These are phyloP conservation scores for Jaenimonas drosophilae DNA, from an alignment of 208 protist genomes.

Conservation along the genomic window DNA sequence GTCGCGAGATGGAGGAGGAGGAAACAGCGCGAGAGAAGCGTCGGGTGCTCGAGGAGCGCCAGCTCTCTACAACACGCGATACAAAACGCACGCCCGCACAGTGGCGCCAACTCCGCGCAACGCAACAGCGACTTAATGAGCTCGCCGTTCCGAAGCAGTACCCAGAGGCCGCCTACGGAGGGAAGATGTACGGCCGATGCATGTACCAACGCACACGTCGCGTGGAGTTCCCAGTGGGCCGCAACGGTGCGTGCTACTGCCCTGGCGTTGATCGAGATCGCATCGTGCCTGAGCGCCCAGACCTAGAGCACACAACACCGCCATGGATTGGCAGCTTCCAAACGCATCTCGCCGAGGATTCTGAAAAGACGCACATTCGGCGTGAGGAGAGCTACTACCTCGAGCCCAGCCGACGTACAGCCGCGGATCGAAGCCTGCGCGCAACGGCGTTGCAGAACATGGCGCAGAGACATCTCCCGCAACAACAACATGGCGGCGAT, in stretches of 20 bases:
- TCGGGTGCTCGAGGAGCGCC: slow-evolving; percentile 11
- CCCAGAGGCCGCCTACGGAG: slow-evolving; percentile 11
- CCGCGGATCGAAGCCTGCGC: not conserved
- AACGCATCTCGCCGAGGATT: slow-evolving; percentile 13
- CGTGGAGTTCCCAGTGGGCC: slow-evolving; percentile 33
- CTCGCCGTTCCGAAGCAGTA: slow-evolving; percentile 36
- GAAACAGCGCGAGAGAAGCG: slow-evolving; percentile 13
- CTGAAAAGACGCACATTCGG: slow-evolving; percentile 6
- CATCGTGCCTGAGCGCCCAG: slow-evolving; percentile 39
- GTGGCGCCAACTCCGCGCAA: not conserved
- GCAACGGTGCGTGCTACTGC: slow-evolving; percentile 38
- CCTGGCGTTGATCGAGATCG: slow-evolving; percentile 80
- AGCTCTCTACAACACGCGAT: not conserved
- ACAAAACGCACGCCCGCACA: not conserved
- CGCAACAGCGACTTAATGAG: slow-evolving; percentile 11
- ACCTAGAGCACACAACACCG: slow-evolving; percentile 9
- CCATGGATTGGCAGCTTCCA: slow-evolving; percentile 67
- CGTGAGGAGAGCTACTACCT: slow-evolving; percentile 22
- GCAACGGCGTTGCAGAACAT: not conserved
- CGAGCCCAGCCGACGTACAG: not conserved
- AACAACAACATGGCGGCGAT: not conserved
- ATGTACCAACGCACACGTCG: slow-evolving; percentile 26
- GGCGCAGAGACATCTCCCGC: not conserved
- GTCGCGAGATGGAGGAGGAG: slow-evolving; percentile 8
- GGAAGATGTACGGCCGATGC: slow-evolving; percentile 23